These are phyloP conservation scores for Ilyonectria robusta DNA, from an alignment of 2,329 filamentous ascomycete genomes.

Conservation along the genomic window DNA sequence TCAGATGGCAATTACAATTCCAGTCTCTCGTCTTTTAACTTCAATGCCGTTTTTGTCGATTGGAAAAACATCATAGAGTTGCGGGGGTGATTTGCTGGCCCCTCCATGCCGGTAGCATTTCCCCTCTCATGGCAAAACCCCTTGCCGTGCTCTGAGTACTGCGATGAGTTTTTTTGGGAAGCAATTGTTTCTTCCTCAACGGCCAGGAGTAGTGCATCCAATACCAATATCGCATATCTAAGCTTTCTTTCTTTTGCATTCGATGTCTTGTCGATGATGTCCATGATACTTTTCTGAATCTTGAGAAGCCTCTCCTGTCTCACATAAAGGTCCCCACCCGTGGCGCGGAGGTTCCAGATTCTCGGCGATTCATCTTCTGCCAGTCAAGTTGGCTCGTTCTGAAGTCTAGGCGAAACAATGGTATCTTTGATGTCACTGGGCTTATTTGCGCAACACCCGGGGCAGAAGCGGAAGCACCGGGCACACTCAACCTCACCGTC, in stretches of 20 bases:
- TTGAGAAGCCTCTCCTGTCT: background rate
- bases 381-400: background rate
- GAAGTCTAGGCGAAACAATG: background rate
- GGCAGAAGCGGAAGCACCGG: conserved; percentile 7
- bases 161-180: background rate
- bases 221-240: background rate
- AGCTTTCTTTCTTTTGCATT: background rate
- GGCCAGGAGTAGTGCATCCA: background rate
- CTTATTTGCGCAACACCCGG: background rate
- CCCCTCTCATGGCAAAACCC: background rate
- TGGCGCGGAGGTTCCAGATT: background rate
- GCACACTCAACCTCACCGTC: background rate
- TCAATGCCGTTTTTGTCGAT: background rate
- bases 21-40: background rate
- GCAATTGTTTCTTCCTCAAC: background rate
- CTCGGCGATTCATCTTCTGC: background rate
- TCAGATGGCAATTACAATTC: background rate
- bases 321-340: background rate
- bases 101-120: conserved; percentile 1
- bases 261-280: background rate
- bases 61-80: background rate
- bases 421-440: background rate
- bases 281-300: background rate
- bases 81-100: background rate
- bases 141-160: background rate